Conservation (phyloP, 371 early-diverging fungal genomes). For the Mortierella sp. region DNA sequence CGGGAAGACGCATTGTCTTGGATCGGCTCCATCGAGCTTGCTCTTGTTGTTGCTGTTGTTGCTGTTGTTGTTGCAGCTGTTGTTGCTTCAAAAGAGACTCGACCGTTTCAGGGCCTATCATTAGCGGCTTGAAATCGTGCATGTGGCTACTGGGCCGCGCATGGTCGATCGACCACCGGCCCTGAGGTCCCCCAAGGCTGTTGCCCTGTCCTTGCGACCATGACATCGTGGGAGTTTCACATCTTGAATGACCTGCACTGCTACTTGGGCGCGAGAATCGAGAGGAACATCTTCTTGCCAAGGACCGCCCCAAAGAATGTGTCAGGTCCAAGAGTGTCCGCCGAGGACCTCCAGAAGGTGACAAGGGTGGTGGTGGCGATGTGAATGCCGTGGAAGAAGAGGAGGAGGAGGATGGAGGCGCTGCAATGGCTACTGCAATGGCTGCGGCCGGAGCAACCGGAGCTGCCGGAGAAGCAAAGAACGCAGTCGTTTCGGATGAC, state of each 20-base stretch:
- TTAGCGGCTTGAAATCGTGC: conserved; percentile 36
- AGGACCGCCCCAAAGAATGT: conserved; percentile 6
- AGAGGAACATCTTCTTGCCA: conserved; percentile 32
- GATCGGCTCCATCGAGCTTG: conserved; percentile 19
- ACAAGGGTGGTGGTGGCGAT: no score
- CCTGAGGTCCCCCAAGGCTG: no score
- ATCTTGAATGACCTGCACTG: no score
- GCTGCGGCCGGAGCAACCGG: not conserved
- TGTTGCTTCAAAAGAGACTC: not conserved
- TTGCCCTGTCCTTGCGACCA: no score
- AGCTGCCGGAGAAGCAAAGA: not conserved
- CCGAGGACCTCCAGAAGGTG: no score
- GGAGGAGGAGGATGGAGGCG: not conserved
- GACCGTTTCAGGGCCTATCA: conserved; percentile 21
- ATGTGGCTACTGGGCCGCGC: conserved; percentile 14
- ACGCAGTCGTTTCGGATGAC: no score
- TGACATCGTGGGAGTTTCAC: no score
- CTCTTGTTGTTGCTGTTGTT: conserved; percentile 5
- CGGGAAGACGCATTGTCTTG: conserved; percentile 1
- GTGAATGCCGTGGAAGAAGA: not conserved
- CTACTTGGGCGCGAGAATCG: conserved; percentile 7
- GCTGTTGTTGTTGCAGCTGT: conserved; percentile 3
- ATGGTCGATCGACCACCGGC: no score
- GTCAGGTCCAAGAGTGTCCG: no score
- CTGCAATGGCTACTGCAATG: not conserved